Base-by-base conservation (phyloP, 1,284 basidiomycete species). In the Irpex sp. region DNA sequence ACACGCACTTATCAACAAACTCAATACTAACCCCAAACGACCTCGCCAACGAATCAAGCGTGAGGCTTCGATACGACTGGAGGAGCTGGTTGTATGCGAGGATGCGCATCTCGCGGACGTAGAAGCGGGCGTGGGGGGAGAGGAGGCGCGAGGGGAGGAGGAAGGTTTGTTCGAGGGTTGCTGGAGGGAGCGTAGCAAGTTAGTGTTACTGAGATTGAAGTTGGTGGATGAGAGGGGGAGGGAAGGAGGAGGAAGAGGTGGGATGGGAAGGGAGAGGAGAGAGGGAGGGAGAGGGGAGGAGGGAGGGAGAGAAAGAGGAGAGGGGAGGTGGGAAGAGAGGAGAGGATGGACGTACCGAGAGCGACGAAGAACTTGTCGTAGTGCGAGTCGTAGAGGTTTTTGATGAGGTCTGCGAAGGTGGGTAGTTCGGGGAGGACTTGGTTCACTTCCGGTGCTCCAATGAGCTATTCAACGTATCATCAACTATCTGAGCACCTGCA, bases 81-180 rank as follows among this genome's bases (percentile, higher is more conserved):
- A 99, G 81, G 2, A 98, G 82, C 74, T 98, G 97, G 39, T 85
- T 81, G 78, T 98, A 99, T 2, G 96, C 95, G 54, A 94, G 89
- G 70, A 99, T 96, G 51, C 97, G 89, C 93, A 98, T 96, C 76
- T 98, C 97, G 58, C 96, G 89, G 19, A 97, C 86, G 75, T 97
- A 98, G 81, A 83, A 98, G 3, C 93, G 86, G 1, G 94, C 86
- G 72, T 99, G 97, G 0, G 91, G 91, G 5, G 89, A 84, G 53
- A 98, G 85, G 54, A 95, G 78, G 31, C 94, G 90, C 15, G 93
- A 97, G 8, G 95, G 90, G 19, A 96, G 79, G 63, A 98, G 87
- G 72, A 93, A 88, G 0, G 85, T 85, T 78, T 95, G 89, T 76
- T 98, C 95, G 55, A 98, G 88, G 5, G 90, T 90, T 19, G 95